Conservation (phyloP, 225 moss, liverwort and hornwort species). For the Marchantia paleacea region DNA sequence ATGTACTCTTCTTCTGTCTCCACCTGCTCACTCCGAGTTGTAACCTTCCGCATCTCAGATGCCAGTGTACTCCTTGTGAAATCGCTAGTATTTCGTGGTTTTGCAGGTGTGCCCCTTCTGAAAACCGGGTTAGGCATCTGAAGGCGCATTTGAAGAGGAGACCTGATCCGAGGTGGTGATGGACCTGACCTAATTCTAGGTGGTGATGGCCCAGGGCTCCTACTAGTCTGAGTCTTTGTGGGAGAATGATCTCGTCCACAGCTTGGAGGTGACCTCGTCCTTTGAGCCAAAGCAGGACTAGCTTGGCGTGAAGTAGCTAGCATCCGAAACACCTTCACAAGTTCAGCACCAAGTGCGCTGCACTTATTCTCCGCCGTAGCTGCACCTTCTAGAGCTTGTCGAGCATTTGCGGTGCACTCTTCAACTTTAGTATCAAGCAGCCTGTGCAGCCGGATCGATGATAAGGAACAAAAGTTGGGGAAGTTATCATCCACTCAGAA, state of each 20-base stretch:
- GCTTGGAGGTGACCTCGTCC: conserved; percentile 30
- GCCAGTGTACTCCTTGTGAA: conserved; percentile 47
- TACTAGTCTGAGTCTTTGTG: conserved; percentile 31
- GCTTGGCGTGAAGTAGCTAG: conserved; percentile 51
- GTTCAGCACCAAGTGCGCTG: conserved; percentile 80
- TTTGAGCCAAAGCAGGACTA: conserved; percentile 30
- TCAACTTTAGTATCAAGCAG: conserved; percentile 83
- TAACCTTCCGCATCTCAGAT: conserved; percentile 50
- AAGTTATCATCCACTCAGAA: not conserved
- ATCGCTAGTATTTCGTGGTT: conserved; percentile 26
- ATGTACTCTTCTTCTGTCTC: conserved; percentile 35
- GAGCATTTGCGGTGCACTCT: conserved; percentile 62
- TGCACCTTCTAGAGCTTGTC: conserved; percentile 78
- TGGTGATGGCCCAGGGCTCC: conserved; percentile 34
- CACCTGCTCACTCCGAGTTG: conserved; percentile 30
- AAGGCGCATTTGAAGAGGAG: conserved; percentile 30
- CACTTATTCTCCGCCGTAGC: conserved; percentile 82
- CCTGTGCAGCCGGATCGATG: conserved; percentile 33
- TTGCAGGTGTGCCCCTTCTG: conserved; percentile 23
- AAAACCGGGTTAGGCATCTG: conserved; percentile 28
- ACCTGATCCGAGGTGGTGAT: conserved; percentile 40
- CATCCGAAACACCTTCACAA: conserved; percentile 96
- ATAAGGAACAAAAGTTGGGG: not conserved
- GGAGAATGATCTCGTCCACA: conserved; percentile 47
- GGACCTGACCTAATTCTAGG: conserved; percentile 32